Evolutionary conservation across 1,139 yeast species (phyloP).

Genomic region (Kodamaea fungicola): DNA sequence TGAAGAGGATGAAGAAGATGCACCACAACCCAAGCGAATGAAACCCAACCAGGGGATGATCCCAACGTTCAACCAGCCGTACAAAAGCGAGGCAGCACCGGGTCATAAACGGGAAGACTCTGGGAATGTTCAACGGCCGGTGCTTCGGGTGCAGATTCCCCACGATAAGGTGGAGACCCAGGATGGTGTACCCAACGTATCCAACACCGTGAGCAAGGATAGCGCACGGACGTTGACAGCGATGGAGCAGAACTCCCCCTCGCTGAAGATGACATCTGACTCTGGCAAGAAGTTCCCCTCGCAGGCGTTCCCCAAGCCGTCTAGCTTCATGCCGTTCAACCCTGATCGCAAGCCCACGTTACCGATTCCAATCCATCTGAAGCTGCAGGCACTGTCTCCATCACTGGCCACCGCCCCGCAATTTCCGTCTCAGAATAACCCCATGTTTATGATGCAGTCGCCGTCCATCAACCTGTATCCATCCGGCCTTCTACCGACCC

Average conservation of each 20-base stretch:
- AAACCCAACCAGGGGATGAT: slow-evolving; percentile 13
- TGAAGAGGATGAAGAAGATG: slow-evolving; percentile 7
- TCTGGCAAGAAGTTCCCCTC: slow-evolving; percentile 7
- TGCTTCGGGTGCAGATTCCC: slow-evolving; percentile 51
- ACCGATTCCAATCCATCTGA: slow-evolving; percentile 38
- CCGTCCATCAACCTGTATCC: slow-evolving; percentile 23
- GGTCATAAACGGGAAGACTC: slow-evolving; percentile 14
- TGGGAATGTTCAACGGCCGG: slow-evolving; percentile 33
- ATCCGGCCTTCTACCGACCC: slow-evolving; percentile 33
- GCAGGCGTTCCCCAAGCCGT: slow-evolving; percentile 17
- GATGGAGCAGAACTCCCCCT: slow-evolving; percentile 19
- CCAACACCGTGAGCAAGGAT: slow-evolving; percentile 11
- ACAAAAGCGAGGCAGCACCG: slow-evolving; percentile 9
- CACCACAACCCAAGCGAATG: slow-evolving; percentile 14
- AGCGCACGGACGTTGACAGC: slow-evolving; percentile 41
- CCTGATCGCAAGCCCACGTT: slow-evolving; percentile 36
- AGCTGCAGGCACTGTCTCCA: slow-evolving; percentile 46
- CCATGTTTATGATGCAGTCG: slow-evolving; percentile 23
- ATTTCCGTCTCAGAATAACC: slow-evolving; percentile 20
- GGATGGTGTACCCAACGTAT: not conserved
- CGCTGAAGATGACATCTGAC: slow-evolving; percentile 1
- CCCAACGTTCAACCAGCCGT: slow-evolving; percentile 27
- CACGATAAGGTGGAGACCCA: slow-evolving; percentile 19
- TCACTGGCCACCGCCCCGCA: slow-evolving; percentile 41
- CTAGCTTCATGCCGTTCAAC: slow-evolving; percentile 32